Evolutionary conservation across 306 rosid genomes (phyloP).

Genomic region (Glycine latifolia): DNA sequence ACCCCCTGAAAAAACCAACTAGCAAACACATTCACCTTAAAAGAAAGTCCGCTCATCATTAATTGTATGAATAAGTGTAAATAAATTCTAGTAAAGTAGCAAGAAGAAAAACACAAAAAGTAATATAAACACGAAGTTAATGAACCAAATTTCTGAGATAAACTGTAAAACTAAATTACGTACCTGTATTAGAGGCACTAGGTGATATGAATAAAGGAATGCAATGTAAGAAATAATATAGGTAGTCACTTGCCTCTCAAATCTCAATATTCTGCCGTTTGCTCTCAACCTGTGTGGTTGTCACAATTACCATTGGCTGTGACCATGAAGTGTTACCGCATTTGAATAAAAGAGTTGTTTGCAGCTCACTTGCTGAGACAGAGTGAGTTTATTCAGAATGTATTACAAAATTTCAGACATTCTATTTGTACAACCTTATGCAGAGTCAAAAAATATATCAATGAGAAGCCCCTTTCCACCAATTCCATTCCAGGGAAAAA

Average conservation of each 20-base stretch:
- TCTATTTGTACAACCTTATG: slow-evolving; percentile 30
- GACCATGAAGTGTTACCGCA: slow-evolving; percentile 18
- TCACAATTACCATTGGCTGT: slow-evolving; percentile 32
- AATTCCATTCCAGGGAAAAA: slow-evolving; percentile 28
- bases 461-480: slow-evolving; percentile 35
- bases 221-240: slow-evolving; percentile 15
- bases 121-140: slow-evolving; percentile 8
- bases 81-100: neutral
- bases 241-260: slow-evolving; percentile 55
- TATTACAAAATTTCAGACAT: slow-evolving; percentile 38
- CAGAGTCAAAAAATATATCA: slow-evolving; percentile 34
- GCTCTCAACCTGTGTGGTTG: neutral
- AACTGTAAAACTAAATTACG: slow-evolving; percentile 21
- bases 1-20: too few species aligned
- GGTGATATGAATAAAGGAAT: slow-evolving; percentile 30
- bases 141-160: slow-evolving; percentile 12
- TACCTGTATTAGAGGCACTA: slow-evolving; percentile 26
- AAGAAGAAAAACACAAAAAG: neutral
- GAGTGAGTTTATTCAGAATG: slow-evolving; percentile 10
- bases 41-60: too few species aligned
- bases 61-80: too few species aligned
- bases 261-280: slow-evolving; percentile 42
- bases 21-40: too few species aligned
- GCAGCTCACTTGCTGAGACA: slow-evolving; percentile 38
- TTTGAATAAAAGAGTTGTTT: slow-evolving; percentile 32